Evolutionary conservation across 768 basidiomycete species (phyloP), one percentile per base, ranked within the genome.

Genomic region (Lactarius sp.): DNA sequence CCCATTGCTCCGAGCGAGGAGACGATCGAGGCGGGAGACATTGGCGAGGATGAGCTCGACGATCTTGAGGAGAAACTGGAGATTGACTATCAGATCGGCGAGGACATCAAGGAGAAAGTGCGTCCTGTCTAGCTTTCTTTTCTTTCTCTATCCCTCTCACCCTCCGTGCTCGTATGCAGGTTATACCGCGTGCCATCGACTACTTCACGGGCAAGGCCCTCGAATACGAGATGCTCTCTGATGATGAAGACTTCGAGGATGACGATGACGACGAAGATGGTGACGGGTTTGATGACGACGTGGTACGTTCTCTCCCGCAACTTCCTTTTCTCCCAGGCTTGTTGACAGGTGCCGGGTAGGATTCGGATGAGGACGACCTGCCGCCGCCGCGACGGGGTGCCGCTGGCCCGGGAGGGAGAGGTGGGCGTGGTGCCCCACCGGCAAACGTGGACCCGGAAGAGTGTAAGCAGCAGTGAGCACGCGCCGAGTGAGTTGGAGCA

Each of bases 191-290:
- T 66, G 96, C 94, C 13, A 79, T 98, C 62, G 97, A 98, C 76
- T 98, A 89, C 80, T 99, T 99, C 80, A 97, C 94, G 6, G 95
- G 95, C 68, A 95, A 95, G 77, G 93, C 94, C 14, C 83, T 97
- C 54, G 87, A 93, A 69, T 94, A 87, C 73, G 92, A 92, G 46
- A 73, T 80, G 65, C 61, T 69, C 16, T 74, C 75, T 44, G 76
- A 74, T 22, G 68, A 67, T 67, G 75, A 72, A 0, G 74, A 72
- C 56, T 71, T 85, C 18, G 84, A 84, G 1, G 82, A 84, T 7
- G 83, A 84, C 1, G 82, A 85, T 18, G 84, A 84, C 2, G 82
- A 84, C 8, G 83, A 84, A 1, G 82, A 82, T 4, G 80, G 80
- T 16, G 81, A 85, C 20, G 83, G 83, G 1, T 81, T 85, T 31